Evolutionary conservation across 2,329 filamentous ascomycete species (phyloP), one percentile per base, ranked within the genome.

Genomic region (Monilinia aucupariae): DNA sequence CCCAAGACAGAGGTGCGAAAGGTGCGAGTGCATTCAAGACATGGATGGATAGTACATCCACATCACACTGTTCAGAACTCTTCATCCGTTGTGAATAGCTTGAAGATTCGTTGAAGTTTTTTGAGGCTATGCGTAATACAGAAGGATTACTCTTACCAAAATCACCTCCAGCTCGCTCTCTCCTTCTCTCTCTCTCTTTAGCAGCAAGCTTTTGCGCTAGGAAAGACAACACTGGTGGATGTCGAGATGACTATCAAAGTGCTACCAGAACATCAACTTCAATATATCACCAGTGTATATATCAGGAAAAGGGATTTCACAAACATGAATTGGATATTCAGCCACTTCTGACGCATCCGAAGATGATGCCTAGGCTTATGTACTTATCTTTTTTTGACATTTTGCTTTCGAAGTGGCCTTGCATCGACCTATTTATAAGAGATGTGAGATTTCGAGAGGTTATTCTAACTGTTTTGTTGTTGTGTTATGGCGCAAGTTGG

Each of bases 151-250:
- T n/a, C n/a, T n/a, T n/a, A n/a, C n/a, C n/a, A n/a, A n/a, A n/a
- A n/a, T n/a, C n/a, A n/a, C n/a, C n/a, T n/a, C n/a, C n/a, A n/a
- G n/a, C n/a, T n/a, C n/a, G n/a, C n/a, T n/a, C n/a, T n/a, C n/a
- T n/a, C n/a, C n/a, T n/a, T n/a, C n/a, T n/a, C n/a, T n/a, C n/a
- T n/a, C n/a, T n/a, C n/a, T n/a, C n/a, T n/a, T n/a, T n/a, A n/a
- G n/a, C n/a, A n/a, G n/a, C n/a, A n/a, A n/a, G n/a, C n/a, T n/a
- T n/a, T n/a, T n/a, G n/a, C n/a, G n/a, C n/a, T n/a, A n/a, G n/a
- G n/a, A n/a, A n/a, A n/a, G n/a, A n/a, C n/a, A n/a, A 9, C 69
- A 74, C 12, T 84, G 81, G 82, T 84, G 80, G 78, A 65, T 81
- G 17, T 73, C 76, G 51, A 73, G 76, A 58, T 75, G 82, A 52